Conservation (phyloP, 305 asterid species). For the Solanum hybrid region DNA sequence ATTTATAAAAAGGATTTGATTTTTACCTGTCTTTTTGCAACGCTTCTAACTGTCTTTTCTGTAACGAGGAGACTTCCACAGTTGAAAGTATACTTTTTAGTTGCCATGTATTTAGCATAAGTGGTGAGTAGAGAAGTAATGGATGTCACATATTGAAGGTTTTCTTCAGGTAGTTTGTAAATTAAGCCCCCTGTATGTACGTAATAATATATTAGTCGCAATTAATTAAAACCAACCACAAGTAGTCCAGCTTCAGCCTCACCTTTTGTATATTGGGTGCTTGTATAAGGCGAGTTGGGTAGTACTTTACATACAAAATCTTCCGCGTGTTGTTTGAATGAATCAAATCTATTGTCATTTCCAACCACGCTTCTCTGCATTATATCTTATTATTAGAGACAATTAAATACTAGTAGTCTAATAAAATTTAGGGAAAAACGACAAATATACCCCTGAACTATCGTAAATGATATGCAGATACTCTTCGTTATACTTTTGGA, state of each 20-base stretch:
- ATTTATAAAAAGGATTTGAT: not conserved
- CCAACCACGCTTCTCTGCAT: constrained; percentile 57
- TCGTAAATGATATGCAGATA: not conserved
- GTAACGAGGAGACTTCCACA: constrained; percentile 47
- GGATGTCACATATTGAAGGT: constrained; percentile 75
- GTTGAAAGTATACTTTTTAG: constrained; percentile 36
- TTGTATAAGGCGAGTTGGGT: constrained; percentile 65
- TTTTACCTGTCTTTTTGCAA: constrained; percentile 53
- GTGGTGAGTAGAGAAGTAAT: constrained; percentile 64
- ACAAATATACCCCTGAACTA: too few species aligned
- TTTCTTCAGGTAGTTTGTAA: constrained; percentile 55
- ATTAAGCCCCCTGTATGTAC: constrained; percentile 45
- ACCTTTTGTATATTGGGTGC: constrained; percentile 66
- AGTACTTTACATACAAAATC: constrained; percentile 64
- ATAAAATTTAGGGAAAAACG: not conserved
- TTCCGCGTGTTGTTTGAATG: constrained; percentile 50
- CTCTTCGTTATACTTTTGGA: not conserved
- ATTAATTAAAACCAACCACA: not conserved
- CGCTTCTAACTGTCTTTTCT: constrained; percentile 24
- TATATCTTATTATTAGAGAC: not conserved
- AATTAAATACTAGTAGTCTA: not conserved
- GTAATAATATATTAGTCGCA: not conserved
- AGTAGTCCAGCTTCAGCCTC: not conserved
- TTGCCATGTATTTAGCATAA: constrained; percentile 81
- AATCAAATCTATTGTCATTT: constrained; percentile 32